Percentiles rank a stretch among this genome's conserved stretches.
phyloP scores from a whole-genome alignment of 352 stramenopile genomes.

The Globisporangium canariense region DNA sequence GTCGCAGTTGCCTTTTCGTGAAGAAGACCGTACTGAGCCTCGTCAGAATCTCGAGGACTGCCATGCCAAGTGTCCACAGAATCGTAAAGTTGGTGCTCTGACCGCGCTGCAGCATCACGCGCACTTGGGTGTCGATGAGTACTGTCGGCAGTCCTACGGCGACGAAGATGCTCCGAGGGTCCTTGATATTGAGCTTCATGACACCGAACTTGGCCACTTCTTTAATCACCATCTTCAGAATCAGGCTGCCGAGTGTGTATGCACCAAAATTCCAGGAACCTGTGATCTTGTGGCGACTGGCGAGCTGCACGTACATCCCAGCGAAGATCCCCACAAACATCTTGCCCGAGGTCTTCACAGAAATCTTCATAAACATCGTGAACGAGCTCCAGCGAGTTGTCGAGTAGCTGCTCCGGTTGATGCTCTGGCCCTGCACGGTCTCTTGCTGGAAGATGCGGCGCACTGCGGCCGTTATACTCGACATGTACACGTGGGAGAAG shows the following conservation, averaged over 20 bases:
- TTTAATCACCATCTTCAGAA: constrained; percentile 11
- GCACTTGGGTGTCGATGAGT: constrained; percentile 24
- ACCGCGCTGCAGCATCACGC: constrained; percentile 17
- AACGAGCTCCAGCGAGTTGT: background rate
- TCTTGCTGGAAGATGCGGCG: constrained; percentile 2
- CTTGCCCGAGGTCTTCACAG: background rate
- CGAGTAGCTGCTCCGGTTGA: background rate
- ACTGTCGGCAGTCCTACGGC: constrained; percentile 17
- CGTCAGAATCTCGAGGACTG: constrained; percentile 4
- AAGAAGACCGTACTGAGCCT: background rate
- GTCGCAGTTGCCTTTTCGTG: background rate
- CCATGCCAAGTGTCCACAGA: constrained; percentile 9
- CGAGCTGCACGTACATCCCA: constrained; percentile 7
- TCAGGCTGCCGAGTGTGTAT: constrained; percentile 12
- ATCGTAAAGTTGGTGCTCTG: constrained; percentile 2
- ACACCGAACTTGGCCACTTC: constrained; percentile 2
- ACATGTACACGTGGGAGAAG: background rate
- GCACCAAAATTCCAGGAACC: constrained; percentile 8
- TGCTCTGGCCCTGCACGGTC: background rate
- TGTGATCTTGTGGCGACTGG: background rate
- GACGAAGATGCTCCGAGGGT: constrained; percentile 18
- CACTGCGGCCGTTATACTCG: background rate
- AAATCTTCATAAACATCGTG: constrained; percentile 1
- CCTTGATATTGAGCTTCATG: constrained; percentile 5
- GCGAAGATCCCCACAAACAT: background rate